Base-by-base conservation (phyloP, 164 flowering plant genomes). In the Amborella trichopoda region DNA sequence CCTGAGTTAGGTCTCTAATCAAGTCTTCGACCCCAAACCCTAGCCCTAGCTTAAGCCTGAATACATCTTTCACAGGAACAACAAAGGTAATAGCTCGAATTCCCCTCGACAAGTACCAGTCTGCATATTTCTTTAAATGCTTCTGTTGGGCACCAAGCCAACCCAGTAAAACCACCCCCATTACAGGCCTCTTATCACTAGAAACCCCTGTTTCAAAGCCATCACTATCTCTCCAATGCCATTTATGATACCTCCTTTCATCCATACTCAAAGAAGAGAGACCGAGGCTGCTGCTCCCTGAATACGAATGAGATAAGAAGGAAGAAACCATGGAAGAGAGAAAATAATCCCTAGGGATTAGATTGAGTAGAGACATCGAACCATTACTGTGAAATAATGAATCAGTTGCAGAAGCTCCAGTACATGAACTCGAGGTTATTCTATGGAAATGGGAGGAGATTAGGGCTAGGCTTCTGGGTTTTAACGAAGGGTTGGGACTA, bases 141-240 rank as follows among this genome's bases (percentile, higher is more conserved):
- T 77, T 88, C 43, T 44, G 58, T 69, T 71, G 67, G 4, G 95
- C 77, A 14, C 95, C 99, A 3, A 93, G 72, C 99, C 96, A 91
- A 5, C 99, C 99, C 46, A 91, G 44, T 64, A 91, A 30, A 52
- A 91, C 95, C 39, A 74, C 94, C 11, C 87, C 70, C 36, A 63
- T 64, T 23, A 33, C 63, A 2, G 66, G 58, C 34, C 53, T 52
- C 49, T 52, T 46, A 22, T 40, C 53, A 6, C 49, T 36, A 0
- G 41, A n/a, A 33, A 36, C 3, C 38, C 54, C 59, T 6, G 23
- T 18, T 8, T 50, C 34, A 1, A 49, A 48, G 2, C 59, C 57
- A 17, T 23, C 20, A 16, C 18, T 42, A 1, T n/a, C n/a, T n/a
- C n/a, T n/a, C 59, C 43, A 14, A n/a, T 37, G 41, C 41, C 41